Percentiles rank a stretch among this genome's conserved stretches.
Conservation (phyloP, 2,329 filamentous ascomycete genomes). For the Alternaria sp. region DNA sequence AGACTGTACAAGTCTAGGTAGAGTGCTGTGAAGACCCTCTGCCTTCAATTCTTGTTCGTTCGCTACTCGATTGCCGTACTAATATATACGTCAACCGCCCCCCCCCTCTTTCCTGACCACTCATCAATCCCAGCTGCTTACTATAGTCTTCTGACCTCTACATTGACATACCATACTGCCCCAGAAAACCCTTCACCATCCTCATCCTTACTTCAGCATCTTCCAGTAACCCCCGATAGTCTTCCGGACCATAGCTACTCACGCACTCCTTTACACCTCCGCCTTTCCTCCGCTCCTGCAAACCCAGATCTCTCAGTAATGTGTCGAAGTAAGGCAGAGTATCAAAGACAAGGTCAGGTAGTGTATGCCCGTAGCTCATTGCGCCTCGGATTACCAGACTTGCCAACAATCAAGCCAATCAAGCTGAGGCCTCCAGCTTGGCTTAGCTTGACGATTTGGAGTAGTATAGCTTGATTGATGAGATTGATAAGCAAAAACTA, state of each 20-base stretch:
- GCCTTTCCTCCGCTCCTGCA: constrained; percentile 32
- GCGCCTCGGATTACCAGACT: constrained; percentile 75
- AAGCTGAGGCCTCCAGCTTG: too few species aligned
- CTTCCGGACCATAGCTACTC: constrained; percentile 57
- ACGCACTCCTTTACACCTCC: constrained; percentile 29
- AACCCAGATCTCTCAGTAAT: constrained; percentile 35
- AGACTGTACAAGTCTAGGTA: background rate
- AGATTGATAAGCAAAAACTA: too few species aligned
- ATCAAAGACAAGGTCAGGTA: constrained; percentile 55
- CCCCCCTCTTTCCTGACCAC: too few species aligned
- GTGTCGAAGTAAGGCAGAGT: constrained; percentile 42
- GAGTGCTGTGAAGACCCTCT: background rate
- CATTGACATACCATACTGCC: background rate
- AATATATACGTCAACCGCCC: background rate
- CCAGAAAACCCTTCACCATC: background rate
- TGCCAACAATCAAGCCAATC: too few species aligned
- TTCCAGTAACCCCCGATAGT: constrained; percentile 62
- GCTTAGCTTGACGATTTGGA: too few species aligned
- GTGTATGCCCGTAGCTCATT: constrained; percentile 73
- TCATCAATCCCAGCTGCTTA: background rate
- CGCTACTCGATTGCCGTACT: background rate
- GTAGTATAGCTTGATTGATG: too few species aligned
- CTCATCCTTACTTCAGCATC: constrained; percentile 59
- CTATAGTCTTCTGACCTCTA: background rate
- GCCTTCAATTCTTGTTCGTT: background rate